Conservation (phyloP, 2,329 filamentous ascomycete genomes). For the Fusarium mexicanum region DNA sequence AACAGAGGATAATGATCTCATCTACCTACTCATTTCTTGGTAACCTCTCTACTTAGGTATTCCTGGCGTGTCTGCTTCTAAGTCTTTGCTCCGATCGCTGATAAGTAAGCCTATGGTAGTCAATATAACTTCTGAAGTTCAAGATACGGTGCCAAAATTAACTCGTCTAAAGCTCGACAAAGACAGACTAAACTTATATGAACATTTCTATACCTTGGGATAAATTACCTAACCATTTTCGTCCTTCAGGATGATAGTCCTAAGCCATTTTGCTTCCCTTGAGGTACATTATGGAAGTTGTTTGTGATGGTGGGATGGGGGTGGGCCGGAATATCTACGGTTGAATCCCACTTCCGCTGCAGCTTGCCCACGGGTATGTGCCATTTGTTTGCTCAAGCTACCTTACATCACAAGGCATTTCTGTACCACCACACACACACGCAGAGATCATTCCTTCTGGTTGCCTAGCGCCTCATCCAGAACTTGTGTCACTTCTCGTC, state of each 20-base stretch:
- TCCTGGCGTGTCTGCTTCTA: too few relatives aligned
- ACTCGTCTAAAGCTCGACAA: neutral
- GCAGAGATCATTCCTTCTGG: fast-evolving
- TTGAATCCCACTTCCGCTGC: neutral
- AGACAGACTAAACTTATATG: fast-evolving
- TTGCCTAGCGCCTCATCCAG: neutral
- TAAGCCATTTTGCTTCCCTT: neutral
- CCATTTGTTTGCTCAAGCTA: neutral
- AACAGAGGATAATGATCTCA: neutral
- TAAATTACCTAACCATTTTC: fast-evolving
- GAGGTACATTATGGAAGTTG: neutral
- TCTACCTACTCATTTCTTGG: fast-evolving
- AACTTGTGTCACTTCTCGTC: too few relatives aligned
- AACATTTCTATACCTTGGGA: fast-evolving
- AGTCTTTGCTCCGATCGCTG: neutral
- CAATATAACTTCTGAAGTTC: neutral
- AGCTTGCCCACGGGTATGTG: neutral
- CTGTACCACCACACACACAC: neutral
- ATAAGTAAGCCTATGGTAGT: neutral
- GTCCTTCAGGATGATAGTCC: fast-evolving
- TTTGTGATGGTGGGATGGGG: neutral
- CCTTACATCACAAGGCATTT: fast-evolving
- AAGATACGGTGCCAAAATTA: neutral
- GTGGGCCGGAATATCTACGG: neutral
- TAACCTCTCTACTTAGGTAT: too few relatives aligned